Evolutionary conservation across 2,329 filamentous ascomycete species (phyloP), one percentile per base, ranked within the genome.

Genomic region (Diaporthe nobilis): DNA sequence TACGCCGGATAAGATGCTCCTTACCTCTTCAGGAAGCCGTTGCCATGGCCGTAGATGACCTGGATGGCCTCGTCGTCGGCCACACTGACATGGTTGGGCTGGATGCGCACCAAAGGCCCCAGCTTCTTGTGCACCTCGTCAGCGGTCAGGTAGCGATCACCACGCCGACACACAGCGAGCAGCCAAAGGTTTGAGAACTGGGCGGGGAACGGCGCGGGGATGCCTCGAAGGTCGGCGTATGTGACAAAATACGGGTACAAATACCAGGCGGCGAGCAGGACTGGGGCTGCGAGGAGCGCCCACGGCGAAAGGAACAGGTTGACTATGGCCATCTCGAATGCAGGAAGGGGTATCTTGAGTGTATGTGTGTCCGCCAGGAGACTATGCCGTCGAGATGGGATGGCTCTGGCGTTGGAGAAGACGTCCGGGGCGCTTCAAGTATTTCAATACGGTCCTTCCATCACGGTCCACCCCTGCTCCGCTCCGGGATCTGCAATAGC

Each of bases 151-250:
- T 90, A 95, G 13, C 93, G 88, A 65, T 88, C 87, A 2, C 95
- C 95, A 5, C 89, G 87, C 2, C 96, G 91, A 72, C 86, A 87
- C 17, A 92, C 89, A 12, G 87, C 85, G 68, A 98, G 84, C 31
- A 98, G 89, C 96, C 96, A 98, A 39, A 97, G 85, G 79, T 95
- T 95, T 42, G 92, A 91, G 83, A 96, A 94, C 47, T 88, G 87
- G 0, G 90, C 89, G 0, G 90, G 88, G 79, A 93, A 91, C 0
- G 93, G 92, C 0, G 89, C 88, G 0, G 92, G 92, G 22, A 94
- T 89, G 78, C 82, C 79, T 83, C 90, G 82, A 77, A 91, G 86
- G 75, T 84, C 81, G 5, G 81, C 70, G 75, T 85, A 87, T 31
- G 91, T 93, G 74, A 90, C 84, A 37, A 93, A 83, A 82, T 92